Percentiles rank a stretch among this genome's conserved stretches.
Evolutionary conservation across 129 eudicot species (phyloP).

Genomic region (carrot (Daucus carota)): DNA sequence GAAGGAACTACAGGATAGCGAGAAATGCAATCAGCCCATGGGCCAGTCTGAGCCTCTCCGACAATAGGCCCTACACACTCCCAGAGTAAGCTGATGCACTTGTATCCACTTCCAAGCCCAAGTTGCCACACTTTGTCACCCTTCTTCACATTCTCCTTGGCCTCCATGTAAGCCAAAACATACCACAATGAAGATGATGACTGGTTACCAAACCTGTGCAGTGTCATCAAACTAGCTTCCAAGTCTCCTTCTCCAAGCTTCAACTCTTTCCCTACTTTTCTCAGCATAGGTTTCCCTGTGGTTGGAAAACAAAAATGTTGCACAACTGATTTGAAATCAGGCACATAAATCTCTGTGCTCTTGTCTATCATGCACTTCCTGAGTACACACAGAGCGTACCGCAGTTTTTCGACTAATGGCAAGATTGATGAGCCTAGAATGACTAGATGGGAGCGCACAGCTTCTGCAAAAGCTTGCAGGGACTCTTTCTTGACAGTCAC

Average conservation of each 20-base stretch:
- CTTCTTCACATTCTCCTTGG: slow-evolving; percentile 53
- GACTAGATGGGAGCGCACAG: slow-evolving; percentile 38
- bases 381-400: slow-evolving; percentile 28
- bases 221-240: slow-evolving; percentile 65
- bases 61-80: slow-evolving; percentile 59
- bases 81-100: slow-evolving; percentile 65
- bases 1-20: background rate
- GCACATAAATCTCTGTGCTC: slow-evolving; percentile 29
- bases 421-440: slow-evolving; percentile 41
- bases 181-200: slow-evolving; percentile 90
- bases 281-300: slow-evolving; percentile 42
- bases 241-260: slow-evolving; percentile 52
- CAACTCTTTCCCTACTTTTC: slow-evolving; percentile 55
- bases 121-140: slow-evolving; percentile 73
- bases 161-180: slow-evolving; percentile 72
- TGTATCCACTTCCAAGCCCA: slow-evolving; percentile 61
- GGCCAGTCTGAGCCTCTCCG: slow-evolving; percentile 49
- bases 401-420: slow-evolving; percentile 45
- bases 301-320: slow-evolving; percentile 75
- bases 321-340: slow-evolving; percentile 46
- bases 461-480: slow-evolving; percentile 43
- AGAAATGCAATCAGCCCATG: slow-evolving; percentile 59
- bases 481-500: slow-evolving; percentile 46
- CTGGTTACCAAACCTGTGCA: slow-evolving; percentile 82
- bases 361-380: slow-evolving; percentile 19